Evolutionary conservation across 768 basidiomycete species (phyloP).

Genomic region (Imleria badia): DNA sequence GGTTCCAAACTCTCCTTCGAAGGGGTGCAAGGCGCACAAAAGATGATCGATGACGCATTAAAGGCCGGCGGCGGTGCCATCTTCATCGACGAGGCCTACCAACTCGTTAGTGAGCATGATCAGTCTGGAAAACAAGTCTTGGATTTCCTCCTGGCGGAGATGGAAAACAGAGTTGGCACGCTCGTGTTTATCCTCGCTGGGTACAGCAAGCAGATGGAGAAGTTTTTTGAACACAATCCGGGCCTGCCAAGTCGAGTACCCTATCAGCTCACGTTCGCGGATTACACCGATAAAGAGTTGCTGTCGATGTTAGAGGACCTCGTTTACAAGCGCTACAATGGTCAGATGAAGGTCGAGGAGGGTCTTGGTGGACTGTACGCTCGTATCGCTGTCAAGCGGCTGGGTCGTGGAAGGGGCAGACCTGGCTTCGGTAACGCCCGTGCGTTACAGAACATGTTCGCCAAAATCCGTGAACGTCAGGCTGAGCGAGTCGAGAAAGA

Average conservation of each 20-base stretch:
- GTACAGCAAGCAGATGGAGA: constrained; percentile 73
- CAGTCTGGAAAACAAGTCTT: constrained; percentile 56
- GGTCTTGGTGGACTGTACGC: constrained; percentile 55
- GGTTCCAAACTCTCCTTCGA: constrained; percentile 60
- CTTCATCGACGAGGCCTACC: constrained; percentile 77
- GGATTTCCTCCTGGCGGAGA: constrained; percentile 71
- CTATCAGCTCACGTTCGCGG: constrained; percentile 54
- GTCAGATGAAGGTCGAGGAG: constrained; percentile 56
- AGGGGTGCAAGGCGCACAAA: constrained; percentile 53
- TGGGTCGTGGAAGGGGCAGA: constrained; percentile 58
- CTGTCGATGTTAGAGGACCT: constrained; percentile 51
- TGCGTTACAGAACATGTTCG: constrained; percentile 54
- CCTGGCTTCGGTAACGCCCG: constrained; percentile 72
- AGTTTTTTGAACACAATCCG: constrained; percentile 76
- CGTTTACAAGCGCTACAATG: constrained; percentile 45
- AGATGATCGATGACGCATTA: constrained; percentile 48
- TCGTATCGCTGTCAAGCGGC: constrained; percentile 56
- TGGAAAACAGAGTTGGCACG: constrained; percentile 67
- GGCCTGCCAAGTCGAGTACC: constrained; percentile 69
- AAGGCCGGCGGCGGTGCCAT: constrained; percentile 62
- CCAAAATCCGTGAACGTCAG: constrained; percentile 50
- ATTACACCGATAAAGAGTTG: constrained; percentile 61
- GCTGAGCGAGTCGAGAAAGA: constrained; percentile 46
- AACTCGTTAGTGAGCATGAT: constrained; percentile 52
- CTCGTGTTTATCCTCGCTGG: constrained; percentile 73